These are phyloP conservation scores for Geotrichum phurueaensis DNA, from an alignment of 1,139 yeast genomes.

Conservation along the genomic window DNA sequence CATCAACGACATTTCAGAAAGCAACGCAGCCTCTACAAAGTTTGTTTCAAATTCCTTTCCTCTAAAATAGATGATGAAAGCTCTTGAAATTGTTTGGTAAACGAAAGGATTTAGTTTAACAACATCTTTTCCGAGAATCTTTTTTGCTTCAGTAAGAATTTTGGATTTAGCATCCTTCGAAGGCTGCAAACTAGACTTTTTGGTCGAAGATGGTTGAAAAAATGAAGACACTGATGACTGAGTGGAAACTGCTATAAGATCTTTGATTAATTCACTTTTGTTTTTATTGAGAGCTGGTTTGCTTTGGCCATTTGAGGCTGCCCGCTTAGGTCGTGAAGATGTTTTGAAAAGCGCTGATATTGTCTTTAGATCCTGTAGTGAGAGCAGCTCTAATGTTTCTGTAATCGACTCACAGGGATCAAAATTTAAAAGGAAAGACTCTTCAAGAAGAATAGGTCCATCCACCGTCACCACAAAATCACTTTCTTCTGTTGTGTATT, in stretches of 20 bases:
- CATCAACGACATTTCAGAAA: conserved; percentile 19
- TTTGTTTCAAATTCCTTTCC: conserved; percentile 17
- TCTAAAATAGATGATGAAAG: conserved; percentile 16
- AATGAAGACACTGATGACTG: conserved; percentile 10
- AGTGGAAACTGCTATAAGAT: background rate
- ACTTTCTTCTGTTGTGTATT: conserved; percentile 5
- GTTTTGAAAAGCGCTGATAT: background rate
- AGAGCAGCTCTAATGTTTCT: conserved; percentile 3
- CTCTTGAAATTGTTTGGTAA: conserved; percentile 10
- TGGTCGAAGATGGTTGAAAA: background rate
- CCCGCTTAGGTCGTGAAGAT: background rate
- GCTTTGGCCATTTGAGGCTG: background rate
- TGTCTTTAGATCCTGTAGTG: conserved; percentile 2
- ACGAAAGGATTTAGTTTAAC: conserved; percentile 14
- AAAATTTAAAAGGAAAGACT: conserved; percentile 6
- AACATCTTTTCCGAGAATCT: conserved; percentile 7
- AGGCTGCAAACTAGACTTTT: conserved; percentile 4
- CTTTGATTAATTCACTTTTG: conserved; percentile 3
- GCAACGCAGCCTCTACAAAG: conserved; percentile 18
- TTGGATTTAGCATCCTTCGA: conserved; percentile 8
- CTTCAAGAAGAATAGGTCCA: background rate
- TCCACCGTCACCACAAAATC: background rate
- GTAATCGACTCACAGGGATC: conserved; percentile 3
- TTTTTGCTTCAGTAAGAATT: conserved; percentile 6
- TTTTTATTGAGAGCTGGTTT: background rate